Base-by-base conservation (phyloP, 768 basidiomycete species). In the Mycena metata region DNA sequence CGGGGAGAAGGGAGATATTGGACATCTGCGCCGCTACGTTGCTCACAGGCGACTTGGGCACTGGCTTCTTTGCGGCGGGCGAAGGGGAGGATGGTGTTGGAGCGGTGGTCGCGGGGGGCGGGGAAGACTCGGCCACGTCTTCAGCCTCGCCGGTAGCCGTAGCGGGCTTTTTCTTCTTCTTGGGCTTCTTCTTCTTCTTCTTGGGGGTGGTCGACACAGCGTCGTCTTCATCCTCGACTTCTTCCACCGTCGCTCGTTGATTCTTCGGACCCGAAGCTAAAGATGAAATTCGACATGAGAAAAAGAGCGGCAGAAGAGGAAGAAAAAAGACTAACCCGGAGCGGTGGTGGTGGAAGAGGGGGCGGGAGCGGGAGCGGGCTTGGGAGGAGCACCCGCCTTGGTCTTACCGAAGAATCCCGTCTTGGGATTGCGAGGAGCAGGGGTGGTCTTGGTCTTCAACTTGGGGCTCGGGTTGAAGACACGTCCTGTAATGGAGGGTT, bases 161-260 rank as follows among this genome's bases (percentile, higher is more conserved):
- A 10, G 81, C 67, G 61, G 80, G 79, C 70, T 86, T 86, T 77
- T 87, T 89, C 79, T 90, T 92, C 76, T 92, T 94, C 82, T 91
- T 93, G 23, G 85, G 80, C 72, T 91, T 92, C 79, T 91, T 91
- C 77, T 90, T 90, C 78, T 93, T 91, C 77, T 91, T 93, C 82
- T 93, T 92, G 51, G 83, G 79, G 1, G 77, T 54, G 2, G 80
- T 72, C 0, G 76, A 52, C 33, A 74, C 60, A 1, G 77, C 79
- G 5, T 84, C 85, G 39, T 88, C 90, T 74, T 91, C 91, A 55
- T 93, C 93, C 56, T 91, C 90, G 0, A 88, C 90, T 46, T 94
- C 91, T 73, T 93, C 92, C 11, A 91, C 83, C 0, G 90, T 91
- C 16, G 86, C 82, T 73, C 82, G 84, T 56, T 79, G 80, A 67